Percentiles rank a stretch among this genome's conserved stretches.
phyloP scores from a whole-genome alignment of 1,284 basidiomycete genomes.

The Apiotrichum domesticum region DNA sequence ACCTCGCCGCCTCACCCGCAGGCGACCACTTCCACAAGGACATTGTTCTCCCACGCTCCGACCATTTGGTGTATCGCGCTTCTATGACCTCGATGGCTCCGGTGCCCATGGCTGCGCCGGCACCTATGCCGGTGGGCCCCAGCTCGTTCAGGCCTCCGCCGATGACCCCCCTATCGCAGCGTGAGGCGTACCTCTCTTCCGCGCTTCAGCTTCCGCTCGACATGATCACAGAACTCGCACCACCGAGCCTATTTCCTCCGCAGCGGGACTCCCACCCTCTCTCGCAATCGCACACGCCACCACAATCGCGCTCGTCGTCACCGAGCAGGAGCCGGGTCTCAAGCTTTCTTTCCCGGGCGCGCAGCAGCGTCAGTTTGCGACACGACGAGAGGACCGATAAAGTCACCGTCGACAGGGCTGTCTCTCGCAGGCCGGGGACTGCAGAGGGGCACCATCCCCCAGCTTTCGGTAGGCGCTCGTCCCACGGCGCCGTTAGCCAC shows the following conservation, averaged over 20 bases:
- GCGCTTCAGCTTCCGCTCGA: slow-evolving; percentile 34
- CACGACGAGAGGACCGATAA: too few species aligned
- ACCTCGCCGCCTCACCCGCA: background rate
- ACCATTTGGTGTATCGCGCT: background rate
- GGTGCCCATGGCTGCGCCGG: background rate
- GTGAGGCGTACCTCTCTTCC: slow-evolving; percentile 34
- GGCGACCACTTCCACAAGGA: background rate
- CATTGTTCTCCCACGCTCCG: slow-evolving; percentile 3
- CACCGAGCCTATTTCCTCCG: background rate
- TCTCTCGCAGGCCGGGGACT: background rate
- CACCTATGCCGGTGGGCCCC: background rate
- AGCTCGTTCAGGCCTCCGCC: background rate
- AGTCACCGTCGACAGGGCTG: too few species aligned
- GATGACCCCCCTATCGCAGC: slow-evolving; percentile 13
- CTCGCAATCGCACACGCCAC: background rate
- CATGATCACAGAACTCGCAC: slow-evolving; percentile 21
- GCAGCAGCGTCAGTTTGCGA: background rate
- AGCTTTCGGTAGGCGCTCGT: background rate
- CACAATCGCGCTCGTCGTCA: background rate
- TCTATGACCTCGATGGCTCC: background rate
- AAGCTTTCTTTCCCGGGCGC: background rate
- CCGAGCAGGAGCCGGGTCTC: background rate
- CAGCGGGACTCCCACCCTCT: background rate
- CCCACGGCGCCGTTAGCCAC: background rate
- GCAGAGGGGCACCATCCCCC: background rate